A percentile compares a stretch with the other conserved stretches of the same genome.
phyloP scores from a whole-genome alignment of 768 basidiomycete genomes.

The Tulasnella sp. region DNA sequence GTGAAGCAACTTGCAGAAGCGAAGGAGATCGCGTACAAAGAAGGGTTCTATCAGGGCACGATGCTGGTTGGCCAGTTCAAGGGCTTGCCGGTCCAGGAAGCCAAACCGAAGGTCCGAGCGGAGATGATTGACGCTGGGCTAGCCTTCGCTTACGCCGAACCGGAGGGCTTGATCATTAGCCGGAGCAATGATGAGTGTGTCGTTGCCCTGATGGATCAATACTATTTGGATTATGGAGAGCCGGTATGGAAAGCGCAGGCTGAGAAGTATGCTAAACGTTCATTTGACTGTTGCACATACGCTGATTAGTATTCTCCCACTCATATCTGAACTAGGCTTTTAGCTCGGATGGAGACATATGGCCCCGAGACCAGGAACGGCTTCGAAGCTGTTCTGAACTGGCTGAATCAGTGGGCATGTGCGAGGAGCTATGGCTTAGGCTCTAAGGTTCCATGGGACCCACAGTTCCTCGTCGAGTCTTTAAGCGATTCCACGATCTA shows the following conservation, averaged over 20 bases:
- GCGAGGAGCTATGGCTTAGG: constrained; percentile 96
- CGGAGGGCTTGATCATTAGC: constrained; percentile 81
- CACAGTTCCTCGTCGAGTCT: constrained; percentile 91
- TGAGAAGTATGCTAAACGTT: too few relatives aligned
- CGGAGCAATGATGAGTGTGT: constrained; percentile 96
- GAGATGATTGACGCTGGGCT: constrained; percentile 66
- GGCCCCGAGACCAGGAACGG: constrained; percentile 82
- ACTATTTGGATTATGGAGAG: constrained; percentile 98
- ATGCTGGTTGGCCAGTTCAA: constrained; percentile 90
- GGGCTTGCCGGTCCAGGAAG: constrained; percentile 79
- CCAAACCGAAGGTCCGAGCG: constrained; percentile 80
- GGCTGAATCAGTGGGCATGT: constrained; percentile 99
- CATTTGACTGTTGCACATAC: constrained; percentile 27
- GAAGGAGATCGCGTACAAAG: constrained; percentile 96
- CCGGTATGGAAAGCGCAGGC: constrained; percentile 75
- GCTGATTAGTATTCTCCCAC: background rate
- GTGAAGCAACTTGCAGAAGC: constrained; percentile 87
- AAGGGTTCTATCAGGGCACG: constrained; percentile 90
- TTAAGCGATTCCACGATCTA: constrained; percentile 97
- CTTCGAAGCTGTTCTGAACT: constrained; percentile 84
- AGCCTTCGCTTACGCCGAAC: constrained; percentile 90
- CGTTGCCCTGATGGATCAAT: constrained; percentile 96
- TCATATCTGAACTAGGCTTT: constrained; percentile 50
- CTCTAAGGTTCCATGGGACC: constrained; percentile 93
- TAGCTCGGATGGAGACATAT: constrained; percentile 84